Conservation (phyloP, 352 stramenopile species). For the Pythium sukuiense region DNA sequence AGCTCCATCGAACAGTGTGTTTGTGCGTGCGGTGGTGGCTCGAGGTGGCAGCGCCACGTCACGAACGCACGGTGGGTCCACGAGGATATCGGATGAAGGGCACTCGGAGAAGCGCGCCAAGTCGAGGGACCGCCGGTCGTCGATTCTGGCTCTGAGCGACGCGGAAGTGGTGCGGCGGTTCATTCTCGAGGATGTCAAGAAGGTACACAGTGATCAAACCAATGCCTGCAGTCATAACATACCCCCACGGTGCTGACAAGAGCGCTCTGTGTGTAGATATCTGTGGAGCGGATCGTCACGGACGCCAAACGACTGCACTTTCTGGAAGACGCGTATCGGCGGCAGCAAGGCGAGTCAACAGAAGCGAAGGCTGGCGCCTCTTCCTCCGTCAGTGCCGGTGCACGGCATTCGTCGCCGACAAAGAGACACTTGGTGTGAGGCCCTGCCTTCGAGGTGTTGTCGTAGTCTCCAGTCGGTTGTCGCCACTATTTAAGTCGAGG, state of each 20-base stretch:
- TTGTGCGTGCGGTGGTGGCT: constrained; percentile 32
- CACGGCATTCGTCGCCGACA: constrained; percentile 1
- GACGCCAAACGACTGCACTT: constrained; percentile 74
- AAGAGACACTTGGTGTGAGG: constrained; percentile 11
- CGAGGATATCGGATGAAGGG: constrained; percentile 17
- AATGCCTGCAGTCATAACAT: neutral
- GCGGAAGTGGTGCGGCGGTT: constrained; percentile 64
- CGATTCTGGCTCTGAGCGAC: constrained; percentile 43
- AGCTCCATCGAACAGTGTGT: constrained; percentile 22
- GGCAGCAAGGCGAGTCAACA: constrained; percentile 29
- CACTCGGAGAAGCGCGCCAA: constrained; percentile 27
- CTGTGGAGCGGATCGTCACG: constrained; percentile 74
- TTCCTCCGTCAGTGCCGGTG: neutral
- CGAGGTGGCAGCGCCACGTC: constrained; percentile 11
- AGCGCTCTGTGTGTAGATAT: constrained; percentile 44
- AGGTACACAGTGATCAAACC: constrained; percentile 30
- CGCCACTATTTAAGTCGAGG: constrained; percentile 25
- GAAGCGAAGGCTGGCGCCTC: constrained; percentile 13
- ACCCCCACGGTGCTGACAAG: neutral
- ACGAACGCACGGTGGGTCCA: neutral
- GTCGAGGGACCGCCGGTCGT: constrained; percentile 11
- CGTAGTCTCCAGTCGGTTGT: constrained; percentile 2
- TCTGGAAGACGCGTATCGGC: constrained; percentile 62
- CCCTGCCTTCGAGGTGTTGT: neutral
- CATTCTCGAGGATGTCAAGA: constrained; percentile 68